A percentile compares a stretch with the other conserved stretches of the same genome.
Evolutionary conservation across 23 red algal species (phyloP).

Genomic region (Chondrus crispus): DNA sequence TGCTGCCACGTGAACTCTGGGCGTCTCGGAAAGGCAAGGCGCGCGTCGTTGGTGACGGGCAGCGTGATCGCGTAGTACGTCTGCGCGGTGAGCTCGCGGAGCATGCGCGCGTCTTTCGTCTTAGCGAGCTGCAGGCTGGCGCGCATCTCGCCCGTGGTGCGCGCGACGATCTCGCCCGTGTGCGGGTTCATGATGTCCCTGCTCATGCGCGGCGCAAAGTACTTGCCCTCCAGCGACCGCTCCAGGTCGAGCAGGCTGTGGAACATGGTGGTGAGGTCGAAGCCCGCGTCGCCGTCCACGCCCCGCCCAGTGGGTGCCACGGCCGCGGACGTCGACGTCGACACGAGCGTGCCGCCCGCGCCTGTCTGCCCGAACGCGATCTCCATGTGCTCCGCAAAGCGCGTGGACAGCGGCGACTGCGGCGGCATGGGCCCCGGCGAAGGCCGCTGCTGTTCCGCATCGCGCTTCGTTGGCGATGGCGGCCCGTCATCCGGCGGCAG

Average conservation of each 20-base stretch:
- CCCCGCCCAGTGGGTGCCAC: too few relatives aligned
- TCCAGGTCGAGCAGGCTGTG: neutral
- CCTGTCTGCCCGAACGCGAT: too few relatives aligned
- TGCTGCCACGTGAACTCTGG: neutral
- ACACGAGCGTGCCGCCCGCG: too few relatives aligned
- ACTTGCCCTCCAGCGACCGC: neutral
- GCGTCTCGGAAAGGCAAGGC: neutral
- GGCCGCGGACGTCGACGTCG: too few relatives aligned
- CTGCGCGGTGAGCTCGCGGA: neutral
- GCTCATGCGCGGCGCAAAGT: neutral
- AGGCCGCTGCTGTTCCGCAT: too few relatives aligned
- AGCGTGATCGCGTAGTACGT: neutral
- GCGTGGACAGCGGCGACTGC: too few relatives aligned
- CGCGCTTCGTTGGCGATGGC: too few relatives aligned
- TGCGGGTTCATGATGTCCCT: neutral
- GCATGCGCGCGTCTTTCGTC: neutral
- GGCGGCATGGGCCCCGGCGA: too few relatives aligned
- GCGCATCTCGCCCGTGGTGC: neutral
- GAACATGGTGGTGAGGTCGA: neutral
- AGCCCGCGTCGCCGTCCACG: neutral
- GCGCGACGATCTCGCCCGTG: neutral
- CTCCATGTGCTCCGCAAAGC: too few relatives aligned
- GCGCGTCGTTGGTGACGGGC: neutral
- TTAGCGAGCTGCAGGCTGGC: neutral
- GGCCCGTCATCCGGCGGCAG: too few relatives aligned